phyloP scores from a whole-genome alignment of 768 basidiomycete species.

The Hygrocybe coccinea region DNA sequence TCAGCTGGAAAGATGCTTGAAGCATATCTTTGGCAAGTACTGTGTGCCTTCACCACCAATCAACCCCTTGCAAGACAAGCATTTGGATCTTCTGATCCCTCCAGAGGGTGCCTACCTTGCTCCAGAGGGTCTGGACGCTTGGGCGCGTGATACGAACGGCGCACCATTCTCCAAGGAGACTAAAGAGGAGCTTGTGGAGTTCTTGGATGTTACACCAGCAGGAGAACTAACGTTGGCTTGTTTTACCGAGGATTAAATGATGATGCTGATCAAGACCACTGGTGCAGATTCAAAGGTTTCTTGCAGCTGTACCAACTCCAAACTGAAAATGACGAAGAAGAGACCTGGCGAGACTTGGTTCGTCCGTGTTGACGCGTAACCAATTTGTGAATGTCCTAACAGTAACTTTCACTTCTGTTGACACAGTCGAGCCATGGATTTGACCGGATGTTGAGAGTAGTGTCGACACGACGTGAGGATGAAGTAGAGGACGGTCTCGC shows the following conservation, averaged over 20 bases:
- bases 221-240: slow-evolving; percentile 64
- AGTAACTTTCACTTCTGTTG: too few relatives aligned
- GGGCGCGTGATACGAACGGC: slow-evolving; percentile 81
- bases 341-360: slow-evolving; percentile 81
- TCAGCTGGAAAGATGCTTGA: slow-evolving; percentile 64
- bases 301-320: slow-evolving; percentile 82
- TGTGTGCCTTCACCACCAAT: slow-evolving; percentile 45
- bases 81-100: slow-evolving; percentile 39
- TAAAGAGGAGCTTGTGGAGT: slow-evolving; percentile 72
- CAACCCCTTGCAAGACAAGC: slow-evolving; percentile 17
- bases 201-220: slow-evolving; percentile 68
- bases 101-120: slow-evolving; percentile 55
- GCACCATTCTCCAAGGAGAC: slow-evolving; percentile 70
- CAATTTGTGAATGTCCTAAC: slow-evolving; percentile 9
- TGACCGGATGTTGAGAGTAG: slow-evolving; percentile 58
- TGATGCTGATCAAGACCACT: not conserved
- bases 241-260: not conserved
- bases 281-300: slow-evolving; percentile 71
- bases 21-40: slow-evolving; percentile 77
- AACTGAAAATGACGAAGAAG: slow-evolving; percentile 77
- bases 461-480: slow-evolving; percentile 53
- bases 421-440: slow-evolving; percentile 69
- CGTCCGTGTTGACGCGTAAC: slow-evolving; percentile 19
- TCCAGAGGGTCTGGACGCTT: slow-evolving; percentile 60
- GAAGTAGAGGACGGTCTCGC: slow-evolving; percentile 20